A percentile compares a stretch with the other conserved stretches of the same genome.
Conservation (phyloP, 176 grass and related monocot species). For the Melocanna baccifera region DNA sequence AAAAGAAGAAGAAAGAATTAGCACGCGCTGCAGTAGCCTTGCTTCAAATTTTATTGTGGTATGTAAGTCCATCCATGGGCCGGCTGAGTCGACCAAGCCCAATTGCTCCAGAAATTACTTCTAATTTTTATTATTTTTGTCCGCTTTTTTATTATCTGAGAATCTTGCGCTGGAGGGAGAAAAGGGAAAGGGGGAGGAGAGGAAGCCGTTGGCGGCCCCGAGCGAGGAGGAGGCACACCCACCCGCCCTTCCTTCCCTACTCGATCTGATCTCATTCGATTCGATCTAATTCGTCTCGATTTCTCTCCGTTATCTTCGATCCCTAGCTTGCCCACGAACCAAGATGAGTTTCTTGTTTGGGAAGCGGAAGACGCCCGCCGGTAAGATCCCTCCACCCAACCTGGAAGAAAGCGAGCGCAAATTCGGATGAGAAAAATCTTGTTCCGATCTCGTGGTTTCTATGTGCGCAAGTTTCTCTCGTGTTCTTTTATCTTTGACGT, state of each 20-base stretch:
- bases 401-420: neutral
- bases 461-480: neutral
- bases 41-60: too few relatives aligned
- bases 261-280: neutral
- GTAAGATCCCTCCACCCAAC: slow-evolving; percentile 17
- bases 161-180: neutral
- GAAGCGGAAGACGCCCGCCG: slow-evolving; percentile 72
- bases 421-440: neutral
- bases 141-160: neutral
- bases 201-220: neutral
- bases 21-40: too few relatives aligned
- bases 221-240: neutral
- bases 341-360: slow-evolving; percentile 85
- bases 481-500: neutral
- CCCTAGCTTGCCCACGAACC: neutral
- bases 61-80: too few relatives aligned
- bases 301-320: neutral
- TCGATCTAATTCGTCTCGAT: neutral
- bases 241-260: neutral
- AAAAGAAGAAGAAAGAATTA: too few relatives aligned
- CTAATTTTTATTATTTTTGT: neutral
- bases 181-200: neutral
- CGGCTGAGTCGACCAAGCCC: neutral
- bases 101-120: neutral
- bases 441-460: neutral